Evolutionary conservation across 331 rosid genomes (phyloP).

Genomic region (Pyrus hybrid): DNA sequence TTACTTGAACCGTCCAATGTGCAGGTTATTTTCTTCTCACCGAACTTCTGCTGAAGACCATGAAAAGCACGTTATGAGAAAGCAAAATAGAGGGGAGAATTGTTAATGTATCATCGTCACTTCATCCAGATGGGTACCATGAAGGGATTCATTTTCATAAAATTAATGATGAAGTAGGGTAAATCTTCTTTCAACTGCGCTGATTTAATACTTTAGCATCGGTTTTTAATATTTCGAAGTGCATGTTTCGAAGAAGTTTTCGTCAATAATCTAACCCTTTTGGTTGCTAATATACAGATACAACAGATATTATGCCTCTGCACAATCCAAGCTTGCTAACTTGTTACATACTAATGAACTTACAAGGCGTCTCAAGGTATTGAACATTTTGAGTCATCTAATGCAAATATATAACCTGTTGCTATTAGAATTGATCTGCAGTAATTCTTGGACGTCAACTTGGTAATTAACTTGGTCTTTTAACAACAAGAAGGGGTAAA

Average conservation of each 20-base stretch:
- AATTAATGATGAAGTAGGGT: constrained; percentile 56
- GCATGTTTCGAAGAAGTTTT: background rate
- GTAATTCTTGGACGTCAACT: background rate
- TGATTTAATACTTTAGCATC: background rate
- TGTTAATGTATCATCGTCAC: constrained; percentile 30
- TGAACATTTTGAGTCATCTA: background rate
- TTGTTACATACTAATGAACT: constrained; percentile 58
- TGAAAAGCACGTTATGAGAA: constrained; percentile 21
- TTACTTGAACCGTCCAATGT: background rate
- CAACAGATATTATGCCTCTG: constrained; percentile 38
- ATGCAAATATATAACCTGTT: no score
- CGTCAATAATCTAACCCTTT: constrained; percentile 9
- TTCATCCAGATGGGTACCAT: constrained; percentile 8
- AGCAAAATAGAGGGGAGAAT: constrained; percentile 29
- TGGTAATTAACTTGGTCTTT: background rate
- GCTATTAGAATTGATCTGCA: background rate
- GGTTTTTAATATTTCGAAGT: background rate
- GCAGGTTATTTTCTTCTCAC: constrained; percentile 72
- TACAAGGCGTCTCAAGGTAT: constrained; percentile 53
- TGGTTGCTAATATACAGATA: constrained; percentile 30
- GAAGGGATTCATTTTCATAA: constrained; percentile 50
- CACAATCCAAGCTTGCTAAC: constrained; percentile 67
- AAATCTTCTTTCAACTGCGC: background rate
- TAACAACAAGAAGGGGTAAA: constrained; percentile 29
- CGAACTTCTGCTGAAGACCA: constrained; percentile 51